A percentile compares a stretch with the other conserved stretches of the same genome.
Evolutionary conservation across 805 yeast species (phyloP).

Genomic region (Myxozyma lipomycoides): DNA sequence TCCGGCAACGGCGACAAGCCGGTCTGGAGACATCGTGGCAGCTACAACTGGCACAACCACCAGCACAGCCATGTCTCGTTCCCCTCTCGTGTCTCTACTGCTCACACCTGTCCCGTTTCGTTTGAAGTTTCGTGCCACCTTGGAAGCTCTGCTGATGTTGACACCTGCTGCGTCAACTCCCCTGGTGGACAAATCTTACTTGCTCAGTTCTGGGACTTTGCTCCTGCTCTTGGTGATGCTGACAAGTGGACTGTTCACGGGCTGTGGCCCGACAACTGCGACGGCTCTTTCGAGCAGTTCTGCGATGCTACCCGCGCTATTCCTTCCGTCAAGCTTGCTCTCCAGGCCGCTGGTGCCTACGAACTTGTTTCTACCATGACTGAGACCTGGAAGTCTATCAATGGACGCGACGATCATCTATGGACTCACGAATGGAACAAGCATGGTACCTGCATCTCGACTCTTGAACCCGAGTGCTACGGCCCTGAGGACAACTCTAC

Average conservation of each 20-base stretch:
- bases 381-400: slow-evolving; percentile 66
- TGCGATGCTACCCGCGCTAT: slow-evolving; percentile 64
- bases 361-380: slow-evolving; percentile 57
- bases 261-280: slow-evolving; percentile 84
- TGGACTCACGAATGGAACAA: slow-evolving; percentile 94
- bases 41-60: not conserved
- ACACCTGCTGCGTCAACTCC: slow-evolving; percentile 79
- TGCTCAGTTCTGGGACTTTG: slow-evolving; percentile 92
- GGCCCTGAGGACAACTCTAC: slow-evolving; percentile 32
- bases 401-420: slow-evolving; percentile 60
- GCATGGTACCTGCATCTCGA: slow-evolving; percentile 88
- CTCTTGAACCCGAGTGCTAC: slow-evolving; percentile 72
- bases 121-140: slow-evolving; percentile 22
- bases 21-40: not conserved
- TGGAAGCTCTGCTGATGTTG: slow-evolving; percentile 28
- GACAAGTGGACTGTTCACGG: slow-evolving; percentile 80
- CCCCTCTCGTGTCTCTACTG: slow-evolving; percentile 10
- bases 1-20: not conserved
- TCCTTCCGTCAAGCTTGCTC: slow-evolving; percentile 45
- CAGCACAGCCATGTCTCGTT: not conserved
- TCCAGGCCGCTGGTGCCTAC: slow-evolving; percentile 42
- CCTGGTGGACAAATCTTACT: slow-evolving; percentile 80
- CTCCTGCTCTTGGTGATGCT: slow-evolving; percentile 66
- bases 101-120: slow-evolving; percentile 15
- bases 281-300: slow-evolving; percentile 74